Percentiles rank a stretch among this genome's conserved stretches.
Evolutionary conservation across 1,139 yeast genomes (phyloP).

Genomic region (Pichia norvegensis): DNA sequence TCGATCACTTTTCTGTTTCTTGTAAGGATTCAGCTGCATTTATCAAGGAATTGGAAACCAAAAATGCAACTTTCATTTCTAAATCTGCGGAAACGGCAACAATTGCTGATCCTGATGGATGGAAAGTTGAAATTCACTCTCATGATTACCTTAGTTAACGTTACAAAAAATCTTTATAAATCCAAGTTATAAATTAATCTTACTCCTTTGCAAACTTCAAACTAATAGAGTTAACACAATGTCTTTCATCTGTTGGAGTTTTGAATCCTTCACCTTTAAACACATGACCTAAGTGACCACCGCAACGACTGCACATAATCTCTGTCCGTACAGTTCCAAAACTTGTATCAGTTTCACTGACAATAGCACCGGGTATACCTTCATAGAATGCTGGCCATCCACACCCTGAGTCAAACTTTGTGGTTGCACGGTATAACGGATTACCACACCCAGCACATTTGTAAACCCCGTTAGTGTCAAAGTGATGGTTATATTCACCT

Average conservation of each 20-base stretch:
- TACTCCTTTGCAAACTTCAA: conserved; percentile 45
- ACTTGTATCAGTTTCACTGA: conserved; percentile 49
- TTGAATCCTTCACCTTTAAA: conserved; percentile 90
- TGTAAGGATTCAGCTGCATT: conserved; percentile 55
- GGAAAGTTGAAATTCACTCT: conserved; percentile 68
- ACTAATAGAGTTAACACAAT: conserved; percentile 85
- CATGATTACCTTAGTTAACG: conserved; percentile 17
- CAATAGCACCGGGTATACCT: conserved; percentile 76
- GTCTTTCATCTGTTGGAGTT: conserved; percentile 87
- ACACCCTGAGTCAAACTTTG: conserved; percentile 85
- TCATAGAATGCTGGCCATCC: conserved; percentile 98
- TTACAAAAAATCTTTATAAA: not conserved
- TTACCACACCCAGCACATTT: conserved; percentile 78
- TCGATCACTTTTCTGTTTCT: conserved; percentile 78
- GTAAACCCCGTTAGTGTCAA: conserved; percentile 52
- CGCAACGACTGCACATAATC: conserved; percentile 82
- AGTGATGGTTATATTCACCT: conserved; percentile 54
- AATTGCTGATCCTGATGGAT: conserved; percentile 88
- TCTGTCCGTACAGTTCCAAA: conserved; percentile 80
- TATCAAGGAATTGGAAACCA: conserved; percentile 29
- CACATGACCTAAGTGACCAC: conserved; percentile 91
- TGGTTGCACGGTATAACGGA: conserved; percentile 69
- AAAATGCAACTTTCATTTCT: conserved; percentile 39
- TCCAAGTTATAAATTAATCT: not conserved
- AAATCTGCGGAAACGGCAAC: conserved; percentile 53